These are phyloP conservation scores for Vigna angularis DNA, from an alignment of 306 rosid species.

Conservation along the genomic window DNA sequence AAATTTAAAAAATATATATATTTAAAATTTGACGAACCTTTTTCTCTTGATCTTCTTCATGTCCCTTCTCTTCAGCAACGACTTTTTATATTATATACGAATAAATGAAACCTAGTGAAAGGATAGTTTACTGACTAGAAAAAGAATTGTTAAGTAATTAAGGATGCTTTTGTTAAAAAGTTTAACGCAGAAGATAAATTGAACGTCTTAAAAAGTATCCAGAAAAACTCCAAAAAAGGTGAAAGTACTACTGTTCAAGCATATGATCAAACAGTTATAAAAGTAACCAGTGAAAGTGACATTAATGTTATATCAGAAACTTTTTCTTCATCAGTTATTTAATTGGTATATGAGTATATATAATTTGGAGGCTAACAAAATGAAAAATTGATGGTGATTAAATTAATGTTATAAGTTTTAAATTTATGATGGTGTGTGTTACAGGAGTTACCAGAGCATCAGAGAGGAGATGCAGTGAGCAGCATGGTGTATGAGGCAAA, in stretches of 20 bases:
- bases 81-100: not conserved
- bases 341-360: no score
- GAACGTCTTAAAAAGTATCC: not conserved
- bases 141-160: not conserved
- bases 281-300: not conserved
- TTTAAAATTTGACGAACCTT: not conserved
- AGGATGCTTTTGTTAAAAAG: not conserved
- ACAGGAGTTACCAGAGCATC: constrained; percentile 72
- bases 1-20: no score
- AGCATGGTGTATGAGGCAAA: constrained; percentile 95
- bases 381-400: no score
- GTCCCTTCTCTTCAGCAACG: not conserved
- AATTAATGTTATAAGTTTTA: no score
- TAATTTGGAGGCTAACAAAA: no score
- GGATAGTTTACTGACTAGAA: not conserved
- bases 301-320: not conserved
- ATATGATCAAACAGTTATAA: not conserved
- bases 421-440: no score
- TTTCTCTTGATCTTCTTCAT: not conserved
- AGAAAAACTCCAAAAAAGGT: not conserved
- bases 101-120: not conserved
- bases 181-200: not conserved
- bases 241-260: not conserved
- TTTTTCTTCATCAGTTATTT: no score
- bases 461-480: constrained; percentile 87